Evolutionary conservation across 2,329 filamentous ascomycete genomes (phyloP).

Genomic region (Calonectria ilicicola): DNA sequence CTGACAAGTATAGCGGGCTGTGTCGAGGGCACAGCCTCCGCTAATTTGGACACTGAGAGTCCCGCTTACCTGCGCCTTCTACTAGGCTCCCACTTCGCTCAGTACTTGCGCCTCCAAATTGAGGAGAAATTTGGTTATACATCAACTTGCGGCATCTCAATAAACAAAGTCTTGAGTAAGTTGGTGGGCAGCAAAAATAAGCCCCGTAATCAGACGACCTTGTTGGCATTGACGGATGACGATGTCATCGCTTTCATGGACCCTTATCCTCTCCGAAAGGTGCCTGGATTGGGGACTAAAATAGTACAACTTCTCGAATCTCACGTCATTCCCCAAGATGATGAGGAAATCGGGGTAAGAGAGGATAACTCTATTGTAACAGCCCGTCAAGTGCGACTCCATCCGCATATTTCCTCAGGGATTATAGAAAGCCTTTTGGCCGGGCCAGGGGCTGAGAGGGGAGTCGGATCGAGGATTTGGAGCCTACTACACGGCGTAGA

Average conservation of each 20-base stretch:
- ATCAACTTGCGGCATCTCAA: constrained; percentile 87
- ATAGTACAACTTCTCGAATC: constrained; percentile 62
- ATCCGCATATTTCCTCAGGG: constrained; percentile 72
- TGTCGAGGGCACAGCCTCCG: constrained; percentile 52
- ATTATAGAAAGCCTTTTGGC: constrained; percentile 76
- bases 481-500: constrained; percentile 85
- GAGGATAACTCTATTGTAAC: constrained; percentile 62
- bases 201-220: constrained; percentile 86
- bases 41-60: constrained; percentile 44
- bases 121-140: constrained; percentile 86
- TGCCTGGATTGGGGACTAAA: constrained; percentile 89
- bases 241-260: constrained; percentile 79
- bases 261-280: constrained; percentile 77
- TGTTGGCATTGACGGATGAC: constrained; percentile 73
- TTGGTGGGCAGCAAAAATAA: constrained; percentile 87
- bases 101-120: constrained; percentile 77
- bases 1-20: constrained; percentile 75
- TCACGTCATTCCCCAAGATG: constrained; percentile 58
- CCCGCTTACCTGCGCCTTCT: constrained; percentile 71
- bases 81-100: constrained; percentile 84
- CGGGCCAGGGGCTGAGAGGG: constrained; percentile 77
- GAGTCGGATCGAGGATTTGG: constrained; percentile 81
- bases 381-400: constrained; percentile 73
- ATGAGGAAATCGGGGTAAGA: constrained; percentile 45
- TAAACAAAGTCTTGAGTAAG: constrained; percentile 88